Percentiles rank a stretch among this genome's conserved stretches.
These are phyloP conservation scores for Biscogniauxia sp. DNA, from an alignment of 2,329 filamentous ascomycete genomes.

Conservation along the genomic window DNA sequence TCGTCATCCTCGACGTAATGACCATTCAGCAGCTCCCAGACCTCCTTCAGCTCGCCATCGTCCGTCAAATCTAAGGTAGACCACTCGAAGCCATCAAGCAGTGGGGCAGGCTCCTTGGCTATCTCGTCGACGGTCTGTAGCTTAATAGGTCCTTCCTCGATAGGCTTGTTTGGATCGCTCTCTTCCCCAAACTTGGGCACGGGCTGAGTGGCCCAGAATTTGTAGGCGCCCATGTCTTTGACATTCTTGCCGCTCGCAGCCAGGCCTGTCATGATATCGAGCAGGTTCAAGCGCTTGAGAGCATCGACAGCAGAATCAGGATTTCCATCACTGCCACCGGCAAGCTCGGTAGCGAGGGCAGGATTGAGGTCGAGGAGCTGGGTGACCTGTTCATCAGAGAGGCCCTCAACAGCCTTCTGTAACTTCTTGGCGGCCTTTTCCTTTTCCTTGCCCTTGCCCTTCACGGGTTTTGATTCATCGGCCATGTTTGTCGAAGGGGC, in stretches of 20 bases:
- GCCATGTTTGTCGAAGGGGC: conserved; percentile 27
- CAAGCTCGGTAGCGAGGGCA: conserved; percentile 63
- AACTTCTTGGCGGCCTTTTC: conserved; percentile 53
- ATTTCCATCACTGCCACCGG: conserved; percentile 33
- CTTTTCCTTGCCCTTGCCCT: conserved; percentile 46
- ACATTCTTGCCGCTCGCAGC: conserved; percentile 81
- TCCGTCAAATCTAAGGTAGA: conserved; percentile 82
- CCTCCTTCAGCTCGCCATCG: conserved; percentile 77
- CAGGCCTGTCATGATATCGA: conserved; percentile 72
- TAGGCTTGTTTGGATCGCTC: conserved; percentile 45
- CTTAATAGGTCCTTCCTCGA: conserved; percentile 81
- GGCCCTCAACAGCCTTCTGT: conserved; percentile 48
- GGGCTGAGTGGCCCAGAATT: conserved; percentile 98
- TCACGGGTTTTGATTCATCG: conserved; percentile 63
- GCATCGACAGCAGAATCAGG: conserved; percentile 43
- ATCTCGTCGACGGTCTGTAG: conserved; percentile 76
- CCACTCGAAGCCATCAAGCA: conserved; percentile 90
- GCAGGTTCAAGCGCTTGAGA: conserved; percentile 62
- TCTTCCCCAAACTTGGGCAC: conserved; percentile 77
- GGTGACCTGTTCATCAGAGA: conserved; percentile 56
- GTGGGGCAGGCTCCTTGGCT: conserved; percentile 69
- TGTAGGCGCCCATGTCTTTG: conserved; percentile 96
- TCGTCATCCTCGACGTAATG: conserved; percentile 98
- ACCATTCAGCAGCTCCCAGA: conserved; percentile 85
- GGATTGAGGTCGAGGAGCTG: conserved; percentile 72